Percentiles rank a stretch among this genome's conserved stretches.
Conservation (phyloP, 1,139 yeast genomes). For the Lodderomyces parapsilosis region DNA sequence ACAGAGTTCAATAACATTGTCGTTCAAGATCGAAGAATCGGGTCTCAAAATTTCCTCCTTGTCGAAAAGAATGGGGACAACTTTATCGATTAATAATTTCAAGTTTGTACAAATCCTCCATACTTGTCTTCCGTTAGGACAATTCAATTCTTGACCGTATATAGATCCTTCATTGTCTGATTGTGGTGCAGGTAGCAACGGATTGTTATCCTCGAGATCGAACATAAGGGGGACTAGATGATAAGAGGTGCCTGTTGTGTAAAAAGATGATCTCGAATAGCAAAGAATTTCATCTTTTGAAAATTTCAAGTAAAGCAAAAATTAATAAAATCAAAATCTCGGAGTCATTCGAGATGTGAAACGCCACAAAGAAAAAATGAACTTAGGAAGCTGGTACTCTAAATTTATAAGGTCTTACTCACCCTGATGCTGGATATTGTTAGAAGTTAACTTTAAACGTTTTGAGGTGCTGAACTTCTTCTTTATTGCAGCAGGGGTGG, state of each 20-base stretch:
- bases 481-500: no score
- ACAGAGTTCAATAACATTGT: constrained; percentile 57
- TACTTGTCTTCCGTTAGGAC: constrained; percentile 68
- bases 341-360: no score
- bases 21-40: constrained; percentile 62
- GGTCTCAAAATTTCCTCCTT: constrained; percentile 51
- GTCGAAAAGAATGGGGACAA: constrained; percentile 64
- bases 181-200: constrained; percentile 13
- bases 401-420: no score
- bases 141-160: constrained; percentile 15
- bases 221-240: constrained; percentile 3
- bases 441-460: no score
- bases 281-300: no score
- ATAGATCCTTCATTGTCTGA: constrained; percentile 13
- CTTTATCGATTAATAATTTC: constrained; percentile 67
- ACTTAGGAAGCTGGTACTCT: no score
- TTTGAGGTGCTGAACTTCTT: no score
- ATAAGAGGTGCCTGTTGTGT: not conserved
- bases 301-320: not conserved
- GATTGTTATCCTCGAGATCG: constrained; percentile 15
- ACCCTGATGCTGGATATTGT: no score
- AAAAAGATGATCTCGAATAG: no score
- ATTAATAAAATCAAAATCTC: not conserved
- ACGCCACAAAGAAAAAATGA: no score
- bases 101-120: constrained; percentile 72